phyloP scores from a whole-genome alignment of 2,329 filamentous ascomycete genomes.

The Westerdykella sp. region DNA sequence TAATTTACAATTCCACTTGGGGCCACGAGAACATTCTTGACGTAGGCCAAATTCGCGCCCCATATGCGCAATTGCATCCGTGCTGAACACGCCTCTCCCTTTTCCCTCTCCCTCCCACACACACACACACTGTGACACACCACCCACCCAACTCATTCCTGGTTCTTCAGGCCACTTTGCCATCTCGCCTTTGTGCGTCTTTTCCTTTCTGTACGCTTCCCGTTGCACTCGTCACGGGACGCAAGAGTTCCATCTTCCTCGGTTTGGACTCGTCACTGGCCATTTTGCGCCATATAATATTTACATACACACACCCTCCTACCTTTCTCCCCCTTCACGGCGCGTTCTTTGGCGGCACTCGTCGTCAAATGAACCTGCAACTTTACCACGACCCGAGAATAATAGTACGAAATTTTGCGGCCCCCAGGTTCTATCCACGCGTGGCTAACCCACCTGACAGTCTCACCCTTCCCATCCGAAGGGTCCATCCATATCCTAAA shows the following conservation, averaged over 20 bases:
- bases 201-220: slow-evolving; percentile 1
- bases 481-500: slow-evolving; percentile 72
- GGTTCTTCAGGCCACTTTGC: slow-evolving; percentile 23
- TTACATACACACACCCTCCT: slow-evolving; percentile 3
- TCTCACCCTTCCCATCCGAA: slow-evolving; percentile 51
- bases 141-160: slow-evolving; percentile 6
- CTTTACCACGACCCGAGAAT: slow-evolving; percentile 53
- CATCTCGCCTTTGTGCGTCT: slow-evolving; percentile 9
- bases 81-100: neutral
- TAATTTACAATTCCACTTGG: neutral
- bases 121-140: neutral
- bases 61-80: neutral
- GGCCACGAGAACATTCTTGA: slow-evolving; percentile 5
- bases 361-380: slow-evolving; percentile 99
- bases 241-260: slow-evolving; percentile 8
- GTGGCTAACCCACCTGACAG: slow-evolving; percentile 19
- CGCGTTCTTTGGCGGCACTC: slow-evolving; percentile 84
- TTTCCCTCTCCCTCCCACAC: neutral
- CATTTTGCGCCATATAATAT: too few relatives aligned
- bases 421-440: slow-evolving; percentile 12
- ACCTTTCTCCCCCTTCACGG: slow-evolving; percentile 40
- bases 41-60: neutral
- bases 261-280: too few relatives aligned
- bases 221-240: slow-evolving; percentile 10
- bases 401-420: slow-evolving; percentile 50